These are phyloP conservation scores for Ustilago tritici DNA, from an alignment of 1,284 basidiomycete genomes.

Conservation along the genomic window DNA sequence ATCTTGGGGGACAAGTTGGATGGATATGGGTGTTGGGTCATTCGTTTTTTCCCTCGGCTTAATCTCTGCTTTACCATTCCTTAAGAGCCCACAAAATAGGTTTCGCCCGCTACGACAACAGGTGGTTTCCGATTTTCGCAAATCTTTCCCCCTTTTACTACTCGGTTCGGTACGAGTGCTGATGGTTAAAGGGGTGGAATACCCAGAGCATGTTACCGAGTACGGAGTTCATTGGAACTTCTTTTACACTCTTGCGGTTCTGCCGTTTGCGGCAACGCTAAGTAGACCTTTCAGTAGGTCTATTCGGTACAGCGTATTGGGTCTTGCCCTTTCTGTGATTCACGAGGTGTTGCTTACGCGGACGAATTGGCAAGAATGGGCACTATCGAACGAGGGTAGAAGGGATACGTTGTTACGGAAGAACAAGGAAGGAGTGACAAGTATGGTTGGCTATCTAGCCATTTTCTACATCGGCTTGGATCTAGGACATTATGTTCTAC, in stretches of 20 bases:
- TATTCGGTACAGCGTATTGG: slow-evolving; percentile 77
- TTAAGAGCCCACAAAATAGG: slow-evolving; percentile 40
- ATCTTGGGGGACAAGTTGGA: slow-evolving; percentile 90
- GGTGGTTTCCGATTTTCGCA: slow-evolving; percentile 72
- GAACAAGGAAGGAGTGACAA: slow-evolving; percentile 92
- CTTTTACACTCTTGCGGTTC: slow-evolving; percentile 88
- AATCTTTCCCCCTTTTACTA: slow-evolving; percentile 78
- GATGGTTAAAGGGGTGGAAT: slow-evolving; percentile 91
- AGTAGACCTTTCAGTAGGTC: slow-evolving; percentile 72
- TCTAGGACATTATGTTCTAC: slow-evolving; percentile 83
- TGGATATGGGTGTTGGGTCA: slow-evolving; percentile 97
- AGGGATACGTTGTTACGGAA: slow-evolving; percentile 78
- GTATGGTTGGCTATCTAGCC: slow-evolving; percentile 86
- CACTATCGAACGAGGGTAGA: slow-evolving; percentile 24
- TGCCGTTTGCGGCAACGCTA: slow-evolving; percentile 81
- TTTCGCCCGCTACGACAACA: slow-evolving; percentile 36
- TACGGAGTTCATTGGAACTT: slow-evolving; percentile 99
- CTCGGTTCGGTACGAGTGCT: slow-evolving; percentile 84
- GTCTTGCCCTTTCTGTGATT: slow-evolving; percentile 72
- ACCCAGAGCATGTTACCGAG: slow-evolving; percentile 93
- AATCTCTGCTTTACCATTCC: slow-evolving; percentile 81
- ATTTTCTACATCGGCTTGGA: slow-evolving; percentile 89
- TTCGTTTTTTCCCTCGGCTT: slow-evolving; percentile 95
- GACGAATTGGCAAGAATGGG: slow-evolving; percentile 54
- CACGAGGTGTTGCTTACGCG: slow-evolving; percentile 35